phyloP scores from a whole-genome alignment of 352 stramenopile genomes.

The Phytophthora multivora region DNA sequence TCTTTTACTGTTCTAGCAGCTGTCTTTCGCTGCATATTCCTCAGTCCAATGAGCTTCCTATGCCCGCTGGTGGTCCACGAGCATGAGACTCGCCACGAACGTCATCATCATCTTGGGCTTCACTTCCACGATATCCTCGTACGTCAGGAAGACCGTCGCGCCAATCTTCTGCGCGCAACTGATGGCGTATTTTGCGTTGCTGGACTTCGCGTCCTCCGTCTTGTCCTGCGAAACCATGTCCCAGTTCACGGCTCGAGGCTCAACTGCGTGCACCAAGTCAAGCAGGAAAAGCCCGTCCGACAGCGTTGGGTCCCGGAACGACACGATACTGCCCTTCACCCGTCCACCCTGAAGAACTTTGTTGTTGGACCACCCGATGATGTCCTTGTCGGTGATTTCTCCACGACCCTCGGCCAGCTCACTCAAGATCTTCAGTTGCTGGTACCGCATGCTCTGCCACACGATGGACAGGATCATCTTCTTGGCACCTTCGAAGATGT shows the following conservation, averaged over 20 bases:
- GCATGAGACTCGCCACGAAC: conserved; percentile 87
- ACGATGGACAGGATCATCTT: conserved; percentile 95
- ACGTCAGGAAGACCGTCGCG: conserved; percentile 91
- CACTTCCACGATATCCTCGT: conserved; percentile 94
- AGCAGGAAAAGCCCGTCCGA: conserved; percentile 86
- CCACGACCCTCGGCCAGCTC: conserved; percentile 48
- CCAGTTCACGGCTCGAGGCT: conserved; percentile 91
- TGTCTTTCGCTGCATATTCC: conserved; percentile 15
- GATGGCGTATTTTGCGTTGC: conserved; percentile 94
- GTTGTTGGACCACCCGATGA: conserved; percentile 83
- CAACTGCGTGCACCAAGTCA: conserved; percentile 86
- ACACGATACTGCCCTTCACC: conserved; percentile 73
- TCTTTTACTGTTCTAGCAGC: conserved; percentile 21
- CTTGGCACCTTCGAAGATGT: conserved; percentile 93
- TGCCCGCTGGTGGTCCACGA: conserved; percentile 65
- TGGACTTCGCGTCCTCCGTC: conserved; percentile 83
- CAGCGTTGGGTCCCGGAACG: conserved; percentile 84
- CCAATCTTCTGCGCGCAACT: conserved; percentile 93
- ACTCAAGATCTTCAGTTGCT: conserved; percentile 88
- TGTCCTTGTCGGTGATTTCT: conserved; percentile 83
- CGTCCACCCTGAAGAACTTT: conserved; percentile 83
- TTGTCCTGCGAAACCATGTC: conserved; percentile 72
- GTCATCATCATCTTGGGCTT: conserved; percentile 94
- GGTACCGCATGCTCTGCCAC: conserved; percentile 94
- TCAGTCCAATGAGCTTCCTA: conserved; percentile 4